Conservation (phyloP, 108 stramenopile species). For the Nannochloropsis salina region DNA sequence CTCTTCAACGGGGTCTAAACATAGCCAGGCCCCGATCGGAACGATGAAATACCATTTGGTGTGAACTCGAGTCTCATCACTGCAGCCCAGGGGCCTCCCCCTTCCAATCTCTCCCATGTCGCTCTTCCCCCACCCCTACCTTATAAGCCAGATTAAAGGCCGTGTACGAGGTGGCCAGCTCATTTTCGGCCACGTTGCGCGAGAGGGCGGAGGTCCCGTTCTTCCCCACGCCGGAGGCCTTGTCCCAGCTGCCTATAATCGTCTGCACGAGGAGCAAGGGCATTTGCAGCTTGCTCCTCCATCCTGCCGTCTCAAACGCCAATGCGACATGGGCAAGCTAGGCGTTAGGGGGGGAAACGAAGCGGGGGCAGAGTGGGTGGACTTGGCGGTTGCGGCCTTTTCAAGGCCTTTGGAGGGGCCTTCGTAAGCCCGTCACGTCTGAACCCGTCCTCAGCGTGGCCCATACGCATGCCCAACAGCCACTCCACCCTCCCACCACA, state of each 20-base stretch:
- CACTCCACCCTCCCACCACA: too few species aligned
- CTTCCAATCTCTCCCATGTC: neutral
- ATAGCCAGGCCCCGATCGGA: neutral
- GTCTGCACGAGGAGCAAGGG: slow-evolving; percentile 92
- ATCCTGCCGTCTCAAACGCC: slow-evolving; percentile 85
- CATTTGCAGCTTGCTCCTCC: slow-evolving; percentile 90
- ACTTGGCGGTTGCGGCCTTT: neutral
- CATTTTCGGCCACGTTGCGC: slow-evolving; percentile 79
- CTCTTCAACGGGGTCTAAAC: neutral
- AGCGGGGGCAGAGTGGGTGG: neutral
- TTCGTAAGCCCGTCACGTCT: too few species aligned
- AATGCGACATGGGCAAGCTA: slow-evolving; percentile 83
- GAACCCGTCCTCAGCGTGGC: too few species aligned
- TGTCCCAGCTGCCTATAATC: slow-evolving; percentile 82
- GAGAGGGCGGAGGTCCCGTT: slow-evolving; percentile 77
- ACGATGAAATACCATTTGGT: slow-evolving; percentile 20
- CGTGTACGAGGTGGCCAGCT: slow-evolving; percentile 75
- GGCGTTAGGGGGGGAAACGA: slow-evolving; percentile 61
- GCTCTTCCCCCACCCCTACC: neutral
- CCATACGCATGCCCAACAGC: too few species aligned
- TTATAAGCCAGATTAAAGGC: slow-evolving; percentile 97
- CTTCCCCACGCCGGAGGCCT: slow-evolving; percentile 68
- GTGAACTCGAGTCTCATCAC: neutral
- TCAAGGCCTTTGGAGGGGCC: too few species aligned
- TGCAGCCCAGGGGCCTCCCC: neutral